These are phyloP conservation scores for Lodderomyces elongisporus DNA, from an alignment of 1,139 yeast species.

Conservation along the genomic window DNA sequence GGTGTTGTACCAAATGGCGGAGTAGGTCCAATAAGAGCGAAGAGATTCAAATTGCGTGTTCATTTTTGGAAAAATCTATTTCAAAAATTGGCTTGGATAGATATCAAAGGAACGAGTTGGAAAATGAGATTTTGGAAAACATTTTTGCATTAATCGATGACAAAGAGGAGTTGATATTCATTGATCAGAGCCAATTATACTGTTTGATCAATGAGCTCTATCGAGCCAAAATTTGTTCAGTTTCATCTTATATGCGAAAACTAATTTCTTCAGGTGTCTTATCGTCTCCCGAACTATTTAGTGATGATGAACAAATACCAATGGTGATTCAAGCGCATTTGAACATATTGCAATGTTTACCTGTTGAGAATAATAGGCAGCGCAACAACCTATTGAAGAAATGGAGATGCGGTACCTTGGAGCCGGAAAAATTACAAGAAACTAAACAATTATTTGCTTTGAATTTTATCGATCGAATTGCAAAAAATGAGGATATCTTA, in stretches of 20 bases:
- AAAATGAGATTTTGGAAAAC: slow-evolving; percentile 43
- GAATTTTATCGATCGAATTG: slow-evolving; percentile 21
- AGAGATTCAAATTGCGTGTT: slow-evolving; percentile 33
- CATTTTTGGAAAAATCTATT: slow-evolving; percentile 30
- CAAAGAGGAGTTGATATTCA: slow-evolving; percentile 1
- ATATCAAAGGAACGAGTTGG: slow-evolving; percentile 38
- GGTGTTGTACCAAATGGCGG: slow-evolving; percentile 47
- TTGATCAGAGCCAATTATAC: slow-evolving; percentile 34
- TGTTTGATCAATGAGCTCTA: slow-evolving; percentile 53
- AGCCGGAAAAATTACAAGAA: slow-evolving; percentile 29
- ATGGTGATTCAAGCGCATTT: slow-evolving; percentile 18
- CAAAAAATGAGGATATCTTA: too few species aligned
- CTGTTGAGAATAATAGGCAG: slow-evolving; percentile 47
- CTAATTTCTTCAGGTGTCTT: slow-evolving; percentile 81
- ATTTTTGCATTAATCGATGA: slow-evolving; percentile 35
- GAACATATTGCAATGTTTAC: slow-evolving; percentile 44
- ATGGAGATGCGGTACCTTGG: slow-evolving; percentile 26
- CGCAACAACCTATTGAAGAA: slow-evolving; percentile 45
- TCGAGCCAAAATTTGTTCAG: slow-evolving; percentile 46
- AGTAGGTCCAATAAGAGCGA: slow-evolving; percentile 21
- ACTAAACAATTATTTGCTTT: slow-evolving; percentile 21
- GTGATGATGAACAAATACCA: slow-evolving; percentile 6
- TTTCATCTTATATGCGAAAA: slow-evolving; percentile 69
- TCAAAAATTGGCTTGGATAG: slow-evolving; percentile 21
- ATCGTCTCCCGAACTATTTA: slow-evolving; percentile 34